A percentile compares a stretch with the other conserved stretches of the same genome.
These are phyloP conservation scores for Orbilia oligospora DNA, from an alignment of 2,329 filamentous ascomycete species.

Conservation along the genomic window DNA sequence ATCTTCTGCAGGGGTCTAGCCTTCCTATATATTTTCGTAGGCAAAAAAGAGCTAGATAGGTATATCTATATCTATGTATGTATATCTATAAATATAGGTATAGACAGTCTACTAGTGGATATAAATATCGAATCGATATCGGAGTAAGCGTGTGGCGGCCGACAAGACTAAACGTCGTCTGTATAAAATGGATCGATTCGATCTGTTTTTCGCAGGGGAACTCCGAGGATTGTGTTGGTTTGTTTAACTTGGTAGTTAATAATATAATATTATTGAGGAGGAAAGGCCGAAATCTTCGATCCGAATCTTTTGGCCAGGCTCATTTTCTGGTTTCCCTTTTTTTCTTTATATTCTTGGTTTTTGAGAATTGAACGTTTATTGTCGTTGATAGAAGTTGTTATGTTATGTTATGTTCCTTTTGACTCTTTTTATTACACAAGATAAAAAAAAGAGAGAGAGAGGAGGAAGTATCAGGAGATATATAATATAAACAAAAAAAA, in stretches of 20 bases:
- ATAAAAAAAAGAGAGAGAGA: too few species aligned
- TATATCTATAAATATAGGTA: too few species aligned
- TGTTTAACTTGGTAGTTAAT: neutral
- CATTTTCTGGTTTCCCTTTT: slow-evolving; percentile 26
- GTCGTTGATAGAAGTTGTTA: too few species aligned
- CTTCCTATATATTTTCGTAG: slow-evolving; percentile 35
- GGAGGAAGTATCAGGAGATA: slow-evolving; percentile 5
- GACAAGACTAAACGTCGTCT: too few species aligned
- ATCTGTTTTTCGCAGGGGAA: neutral
- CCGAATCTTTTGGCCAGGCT: slow-evolving; percentile 38
- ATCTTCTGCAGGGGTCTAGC: neutral
- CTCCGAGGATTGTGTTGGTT: slow-evolving; percentile 9
- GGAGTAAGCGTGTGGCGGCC: slow-evolving; percentile 45
- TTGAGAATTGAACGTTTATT: too few species aligned
- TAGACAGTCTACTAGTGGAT: too few species aligned
- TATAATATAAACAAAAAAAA: slow-evolving; percentile 15
- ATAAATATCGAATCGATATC: slow-evolving; percentile 12
- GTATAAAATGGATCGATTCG: neutral
- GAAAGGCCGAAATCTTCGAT: slow-evolving; percentile 37
- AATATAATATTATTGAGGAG: slow-evolving; percentile 40
- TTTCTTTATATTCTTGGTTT: too few species aligned
- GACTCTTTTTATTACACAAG: slow-evolving; percentile 9
- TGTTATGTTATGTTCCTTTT: slow-evolving; percentile 6
- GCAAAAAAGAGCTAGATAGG: neutral
- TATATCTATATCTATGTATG: too few species aligned